phyloP scores from a whole-genome alignment of 1,284 basidiomycete species.

The Vanrija sp. region DNA sequence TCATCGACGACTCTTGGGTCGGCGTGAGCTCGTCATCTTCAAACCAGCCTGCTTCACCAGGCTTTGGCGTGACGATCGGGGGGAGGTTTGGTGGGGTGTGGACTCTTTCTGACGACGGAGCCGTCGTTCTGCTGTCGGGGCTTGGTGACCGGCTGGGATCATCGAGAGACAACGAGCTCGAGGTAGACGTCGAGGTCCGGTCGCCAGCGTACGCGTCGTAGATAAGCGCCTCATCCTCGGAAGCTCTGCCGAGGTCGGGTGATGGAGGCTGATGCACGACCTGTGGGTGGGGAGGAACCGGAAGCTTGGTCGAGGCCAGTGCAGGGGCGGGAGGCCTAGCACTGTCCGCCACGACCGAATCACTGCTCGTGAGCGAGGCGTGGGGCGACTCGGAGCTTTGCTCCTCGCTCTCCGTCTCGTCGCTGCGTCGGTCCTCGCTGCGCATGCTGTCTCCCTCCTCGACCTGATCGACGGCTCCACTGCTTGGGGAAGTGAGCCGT shows the following conservation, averaged over 20 bases:
- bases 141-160: conserved; percentile 37
- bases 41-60: conserved; percentile 30
- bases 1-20: conserved; percentile 36
- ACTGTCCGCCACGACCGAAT: too few relatives aligned
- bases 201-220: conserved; percentile 69
- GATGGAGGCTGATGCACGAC: conserved; percentile 32
- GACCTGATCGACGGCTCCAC: neutral
- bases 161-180: conserved; percentile 50
- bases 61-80: conserved; percentile 14
- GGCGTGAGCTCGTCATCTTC: conserved; percentile 37
- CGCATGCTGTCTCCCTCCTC: conserved; percentile 7
- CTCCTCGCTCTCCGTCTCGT: conserved; percentile 17
- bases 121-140: conserved; percentile 1
- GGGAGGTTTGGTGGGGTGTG: conserved; percentile 21
- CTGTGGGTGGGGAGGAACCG: conserved; percentile 19
- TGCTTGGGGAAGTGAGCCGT: conserved; percentile 33
- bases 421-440: conserved; percentile 16
- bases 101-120: neutral
- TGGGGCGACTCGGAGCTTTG: conserved; percentile 21
- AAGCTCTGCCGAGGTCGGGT: conserved; percentile 56
- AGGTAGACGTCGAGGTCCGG: conserved; percentile 14
- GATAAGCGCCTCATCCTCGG: conserved; percentile 71
- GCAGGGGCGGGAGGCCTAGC: too few relatives aligned
- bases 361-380: neutral
- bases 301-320: neutral